phyloP scores from a whole-genome alignment of 768 basidiomycete genomes.

The Mycena sanguinolenta region DNA sequence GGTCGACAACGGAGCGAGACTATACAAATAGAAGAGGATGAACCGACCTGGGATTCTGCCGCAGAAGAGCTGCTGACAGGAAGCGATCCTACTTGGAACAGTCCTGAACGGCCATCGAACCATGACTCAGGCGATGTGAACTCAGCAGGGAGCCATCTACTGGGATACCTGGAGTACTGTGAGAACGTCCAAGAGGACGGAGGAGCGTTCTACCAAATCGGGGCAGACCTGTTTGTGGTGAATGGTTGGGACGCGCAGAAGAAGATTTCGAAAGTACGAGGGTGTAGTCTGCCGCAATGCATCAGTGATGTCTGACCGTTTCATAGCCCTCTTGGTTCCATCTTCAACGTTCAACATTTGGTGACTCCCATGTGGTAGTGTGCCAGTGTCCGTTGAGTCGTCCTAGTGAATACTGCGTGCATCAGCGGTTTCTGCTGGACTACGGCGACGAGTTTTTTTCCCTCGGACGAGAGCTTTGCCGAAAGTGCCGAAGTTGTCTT shows the following conservation, averaged over 20 bases:
- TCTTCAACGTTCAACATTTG: neutral
- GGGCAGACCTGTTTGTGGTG: no score
- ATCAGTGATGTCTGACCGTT: no score
- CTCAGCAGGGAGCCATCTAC: no score
- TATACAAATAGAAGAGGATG: neutral
- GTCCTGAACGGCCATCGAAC: neutral
- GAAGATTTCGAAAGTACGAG: no score
- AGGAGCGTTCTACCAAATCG: no score
- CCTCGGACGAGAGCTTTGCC: neutral
- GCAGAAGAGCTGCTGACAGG: neutral
- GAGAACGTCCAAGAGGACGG: no score
- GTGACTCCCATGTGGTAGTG: neutral
- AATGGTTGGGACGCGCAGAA: no score
- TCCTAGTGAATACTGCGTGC: neutral
- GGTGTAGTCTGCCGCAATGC: no score
- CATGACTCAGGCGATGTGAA: no score
- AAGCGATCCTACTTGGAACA: neutral
- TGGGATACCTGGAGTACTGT: no score
- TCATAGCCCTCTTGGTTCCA: neutral
- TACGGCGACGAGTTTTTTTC: neutral
- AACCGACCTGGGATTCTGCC: neutral
- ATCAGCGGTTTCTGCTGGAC: neutral
- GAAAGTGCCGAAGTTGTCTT: neutral
- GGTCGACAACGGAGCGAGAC: neutral
- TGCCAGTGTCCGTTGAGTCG: neutral